A percentile compares a stretch with the other conserved stretches of the same genome.
Conservation (phyloP, 371 early-diverging fungal species). For the Dichotomocladium elegans region DNA sequence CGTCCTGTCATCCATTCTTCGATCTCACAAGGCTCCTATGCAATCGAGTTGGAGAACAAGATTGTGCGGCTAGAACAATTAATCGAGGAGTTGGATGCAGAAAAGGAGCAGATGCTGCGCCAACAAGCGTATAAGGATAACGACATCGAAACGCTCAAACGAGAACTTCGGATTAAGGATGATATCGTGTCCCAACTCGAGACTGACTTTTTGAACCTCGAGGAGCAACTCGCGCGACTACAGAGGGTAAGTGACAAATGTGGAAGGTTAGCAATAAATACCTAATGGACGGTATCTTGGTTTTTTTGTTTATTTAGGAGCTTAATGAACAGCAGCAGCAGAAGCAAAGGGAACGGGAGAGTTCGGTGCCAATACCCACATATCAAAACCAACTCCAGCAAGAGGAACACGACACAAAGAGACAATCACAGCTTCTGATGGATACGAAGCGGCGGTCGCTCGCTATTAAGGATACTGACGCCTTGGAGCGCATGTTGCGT, state of each 20-base stretch:
- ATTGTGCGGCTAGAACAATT: slow-evolving; percentile 31
- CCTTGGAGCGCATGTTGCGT: slow-evolving; percentile 40
- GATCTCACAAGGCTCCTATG: slow-evolving; percentile 44
- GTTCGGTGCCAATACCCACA: no score
- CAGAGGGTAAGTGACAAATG: slow-evolving; percentile 33
- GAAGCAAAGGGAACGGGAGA: no score
- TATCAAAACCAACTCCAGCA: not conserved
- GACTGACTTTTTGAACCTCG: slow-evolving; percentile 42
- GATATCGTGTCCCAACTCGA: slow-evolving; percentile 49
- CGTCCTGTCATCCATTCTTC: slow-evolving; percentile 45
- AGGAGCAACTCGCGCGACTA: slow-evolving; percentile 39
- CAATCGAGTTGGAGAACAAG: slow-evolving; percentile 40
- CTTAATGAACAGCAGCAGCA: no score
- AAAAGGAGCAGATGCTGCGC: slow-evolving; percentile 30
- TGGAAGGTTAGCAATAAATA: no score
- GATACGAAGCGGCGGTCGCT: slow-evolving; percentile 44
- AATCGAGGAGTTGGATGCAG: slow-evolving; percentile 38
- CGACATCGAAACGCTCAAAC: slow-evolving; percentile 43
- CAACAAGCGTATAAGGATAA: slow-evolving; percentile 38
- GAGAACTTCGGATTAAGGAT: slow-evolving; percentile 45
- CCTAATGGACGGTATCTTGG: no score
- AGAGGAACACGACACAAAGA: slow-evolving; percentile 27
- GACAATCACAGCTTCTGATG: slow-evolving; percentile 50
- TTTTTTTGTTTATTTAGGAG: no score
- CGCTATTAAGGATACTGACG: slow-evolving; percentile 40